phyloP scores from a whole-genome alignment of 768 basidiomycete species.

The Hericium coralloides region DNA sequence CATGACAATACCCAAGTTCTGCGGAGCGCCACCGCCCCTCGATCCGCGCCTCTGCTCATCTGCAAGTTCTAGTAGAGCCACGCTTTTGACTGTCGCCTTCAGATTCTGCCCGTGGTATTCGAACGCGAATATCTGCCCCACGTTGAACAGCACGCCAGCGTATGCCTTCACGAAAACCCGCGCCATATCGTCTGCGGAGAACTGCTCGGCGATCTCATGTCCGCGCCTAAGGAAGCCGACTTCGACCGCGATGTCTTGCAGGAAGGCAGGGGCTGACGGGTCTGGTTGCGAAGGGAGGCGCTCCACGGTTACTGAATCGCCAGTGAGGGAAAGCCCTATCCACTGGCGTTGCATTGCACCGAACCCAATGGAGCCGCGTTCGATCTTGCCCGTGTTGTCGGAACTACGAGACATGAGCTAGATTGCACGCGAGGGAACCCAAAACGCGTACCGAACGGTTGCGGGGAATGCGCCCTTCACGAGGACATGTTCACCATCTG shows the following conservation, averaged over 20 bases:
- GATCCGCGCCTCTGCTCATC: conserved; percentile 46
- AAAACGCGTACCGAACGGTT: conserved; percentile 28
- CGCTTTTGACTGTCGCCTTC: conserved; percentile 55
- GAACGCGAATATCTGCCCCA: conserved; percentile 66
- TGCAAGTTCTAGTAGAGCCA: conserved; percentile 53
- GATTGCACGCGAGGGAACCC: neutral
- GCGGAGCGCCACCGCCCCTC: conserved; percentile 14
- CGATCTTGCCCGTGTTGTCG: conserved; percentile 67
- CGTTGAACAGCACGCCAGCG: conserved; percentile 59
- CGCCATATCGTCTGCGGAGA: conserved; percentile 82
- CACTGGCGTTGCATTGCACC: conserved; percentile 78
- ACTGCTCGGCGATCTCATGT: conserved; percentile 54
- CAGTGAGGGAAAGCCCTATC: conserved; percentile 74
- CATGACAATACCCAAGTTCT: conserved; percentile 68
- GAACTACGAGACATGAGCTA: conserved; percentile 37
- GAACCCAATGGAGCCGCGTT: conserved; percentile 64
- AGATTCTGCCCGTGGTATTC: conserved; percentile 85
- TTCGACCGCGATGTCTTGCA: conserved; percentile 77
- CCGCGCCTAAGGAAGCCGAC: conserved; percentile 52
- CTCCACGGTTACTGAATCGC: conserved; percentile 70
- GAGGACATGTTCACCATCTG: conserved; percentile 61
- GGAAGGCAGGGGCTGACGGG: conserved; percentile 45
- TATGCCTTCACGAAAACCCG: conserved; percentile 67
- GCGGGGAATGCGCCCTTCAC: conserved; percentile 64
- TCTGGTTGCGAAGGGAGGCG: conserved; percentile 38